Base-by-base conservation (phyloP, 257 asterid genomes). In the Solanum clarkiae region DNA sequence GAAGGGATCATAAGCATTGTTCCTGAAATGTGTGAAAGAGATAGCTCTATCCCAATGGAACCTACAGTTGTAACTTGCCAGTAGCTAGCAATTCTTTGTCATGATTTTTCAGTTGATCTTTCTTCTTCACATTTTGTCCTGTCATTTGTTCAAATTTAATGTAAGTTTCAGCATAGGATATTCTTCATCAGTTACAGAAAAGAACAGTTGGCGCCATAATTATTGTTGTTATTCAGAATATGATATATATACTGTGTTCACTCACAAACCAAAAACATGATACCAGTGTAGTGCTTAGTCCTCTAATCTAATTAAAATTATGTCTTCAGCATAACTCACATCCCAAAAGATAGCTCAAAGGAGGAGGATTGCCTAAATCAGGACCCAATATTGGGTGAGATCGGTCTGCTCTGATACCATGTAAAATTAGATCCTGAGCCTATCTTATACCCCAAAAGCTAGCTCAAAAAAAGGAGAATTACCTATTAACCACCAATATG, bases 21-120 rank as follows among this genome's bases (percentile, higher is more conserved):
- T 29, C 94, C 98, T 42, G 97, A 92, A 77, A 93, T 87, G 95
- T 97, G 98, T 40, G 90, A 85, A 53, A 89, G 98, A 84, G 94
- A 95, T 59, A 89, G 82, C 88, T 92, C 94, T 10, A 80, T 68
- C 82, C 90, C 98, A 20, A 88, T 95, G 99, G 97, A 97, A 47
- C 99, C 98, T 8, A 47, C 84, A 15, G 56, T 86, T 54, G 53
- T 97, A 84, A 63, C 92, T 84, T 97, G 99, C 91, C 85, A 88
- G 86, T 89, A 84, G 86, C 82, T 84, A 80, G 15, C 71, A 47
- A 83, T 51, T 77, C 77, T 66, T 72, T 51, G 4, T 32, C n/a
- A 7, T 40, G 60, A 80, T 66, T 70, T 68, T 51, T 70, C 20
- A n/a, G 54, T 74, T n/a, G 70, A 36, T 88, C 62, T 22, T 8